These are phyloP conservation scores for Ceratocystis papillata DNA, from an alignment of 2,329 filamentous ascomycete species.

Conservation along the genomic window DNA sequence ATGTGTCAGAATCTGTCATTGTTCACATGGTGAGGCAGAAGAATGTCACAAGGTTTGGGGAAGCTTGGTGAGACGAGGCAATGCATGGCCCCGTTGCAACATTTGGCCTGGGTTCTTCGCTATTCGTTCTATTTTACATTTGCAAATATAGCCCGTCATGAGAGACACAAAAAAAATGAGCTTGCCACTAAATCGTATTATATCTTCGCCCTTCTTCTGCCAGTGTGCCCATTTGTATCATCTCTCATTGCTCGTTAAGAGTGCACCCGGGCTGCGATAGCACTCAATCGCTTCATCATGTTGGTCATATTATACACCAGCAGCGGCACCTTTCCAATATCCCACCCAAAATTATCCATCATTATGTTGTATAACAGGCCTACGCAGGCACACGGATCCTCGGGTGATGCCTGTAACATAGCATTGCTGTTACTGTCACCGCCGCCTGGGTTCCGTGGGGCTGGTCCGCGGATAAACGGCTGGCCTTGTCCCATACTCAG, in stretches of 20 bases:
- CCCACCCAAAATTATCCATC: conserved; percentile 39
- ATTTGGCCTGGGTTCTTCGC: too few species aligned
- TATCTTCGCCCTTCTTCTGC: background rate
- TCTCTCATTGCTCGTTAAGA: background rate
- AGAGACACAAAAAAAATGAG: too few species aligned
- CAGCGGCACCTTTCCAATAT: conserved; percentile 41
- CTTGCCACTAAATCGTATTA: too few species aligned
- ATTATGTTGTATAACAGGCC: conserved; percentile 48
- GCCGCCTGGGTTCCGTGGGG: background rate
- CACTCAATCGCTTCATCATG: conserved; percentile 49
- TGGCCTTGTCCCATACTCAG: conserved; percentile 44
- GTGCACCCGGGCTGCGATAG: conserved; percentile 34
- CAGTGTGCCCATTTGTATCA: background rate
- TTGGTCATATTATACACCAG: conserved; percentile 58
- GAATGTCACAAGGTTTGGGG: background rate
- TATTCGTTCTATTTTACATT: background rate
- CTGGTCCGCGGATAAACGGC: conserved; percentile 38
- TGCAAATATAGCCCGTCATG: background rate
- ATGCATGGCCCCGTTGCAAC: background rate
- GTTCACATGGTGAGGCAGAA: conserved; percentile 1
- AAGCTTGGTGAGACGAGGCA: background rate
- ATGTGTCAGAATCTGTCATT: conserved; percentile 4
- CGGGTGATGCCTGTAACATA: conserved; percentile 36
- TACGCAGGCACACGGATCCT: conserved; percentile 50
- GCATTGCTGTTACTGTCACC: background rate